phyloP scores from a whole-genome alignment of 2,329 filamentous ascomycete species.

The Pseudogymnoascus sp. region DNA sequence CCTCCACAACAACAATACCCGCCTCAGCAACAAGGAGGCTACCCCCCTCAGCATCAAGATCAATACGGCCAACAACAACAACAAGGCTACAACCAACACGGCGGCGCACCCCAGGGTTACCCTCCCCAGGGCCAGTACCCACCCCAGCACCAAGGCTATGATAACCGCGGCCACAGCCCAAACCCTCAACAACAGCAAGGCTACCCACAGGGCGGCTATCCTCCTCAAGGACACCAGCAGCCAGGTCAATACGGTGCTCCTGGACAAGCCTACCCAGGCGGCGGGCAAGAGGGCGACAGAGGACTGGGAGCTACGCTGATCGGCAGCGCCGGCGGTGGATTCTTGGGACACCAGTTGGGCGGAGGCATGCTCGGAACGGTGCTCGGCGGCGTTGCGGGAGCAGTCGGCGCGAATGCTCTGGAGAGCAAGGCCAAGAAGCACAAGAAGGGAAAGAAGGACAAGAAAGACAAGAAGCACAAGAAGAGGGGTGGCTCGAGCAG shows the following conservation, averaged over 20 bases:
- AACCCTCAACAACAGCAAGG: background rate
- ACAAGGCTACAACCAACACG: background rate
- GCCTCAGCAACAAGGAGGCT: slow-evolving; percentile 13
- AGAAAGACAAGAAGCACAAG: slow-evolving; percentile 17
- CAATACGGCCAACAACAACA: slow-evolving; percentile 5
- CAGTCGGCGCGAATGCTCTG: slow-evolving; percentile 47
- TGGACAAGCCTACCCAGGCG: slow-evolving; percentile 11
- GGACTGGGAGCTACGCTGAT: slow-evolving; percentile 48
- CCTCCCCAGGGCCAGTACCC: slow-evolving; percentile 21
- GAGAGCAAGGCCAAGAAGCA: slow-evolving; percentile 37
- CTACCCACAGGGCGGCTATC: slow-evolving; percentile 2
- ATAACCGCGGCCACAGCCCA: slow-evolving; percentile 15
- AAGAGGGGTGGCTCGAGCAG: background rate
- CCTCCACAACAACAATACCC: slow-evolving; percentile 14
- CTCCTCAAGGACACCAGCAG: slow-evolving; percentile 8
- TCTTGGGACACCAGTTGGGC: slow-evolving; percentile 47
- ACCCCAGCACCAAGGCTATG: slow-evolving; percentile 13
- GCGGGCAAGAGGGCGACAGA: slow-evolving; percentile 39
- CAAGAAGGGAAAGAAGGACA: slow-evolving; percentile 26
- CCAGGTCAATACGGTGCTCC: slow-evolving; percentile 12
- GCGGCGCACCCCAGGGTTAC: slow-evolving; percentile 13
- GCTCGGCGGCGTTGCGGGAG: slow-evolving; percentile 46
- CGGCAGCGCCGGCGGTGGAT: slow-evolving; percentile 47
- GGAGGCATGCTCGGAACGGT: slow-evolving; percentile 47
- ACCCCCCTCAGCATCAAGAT: slow-evolving; percentile 7